phyloP scores from a whole-genome alignment of 2,329 filamentous ascomycete genomes.

The Tolypocladium capitatum region DNA sequence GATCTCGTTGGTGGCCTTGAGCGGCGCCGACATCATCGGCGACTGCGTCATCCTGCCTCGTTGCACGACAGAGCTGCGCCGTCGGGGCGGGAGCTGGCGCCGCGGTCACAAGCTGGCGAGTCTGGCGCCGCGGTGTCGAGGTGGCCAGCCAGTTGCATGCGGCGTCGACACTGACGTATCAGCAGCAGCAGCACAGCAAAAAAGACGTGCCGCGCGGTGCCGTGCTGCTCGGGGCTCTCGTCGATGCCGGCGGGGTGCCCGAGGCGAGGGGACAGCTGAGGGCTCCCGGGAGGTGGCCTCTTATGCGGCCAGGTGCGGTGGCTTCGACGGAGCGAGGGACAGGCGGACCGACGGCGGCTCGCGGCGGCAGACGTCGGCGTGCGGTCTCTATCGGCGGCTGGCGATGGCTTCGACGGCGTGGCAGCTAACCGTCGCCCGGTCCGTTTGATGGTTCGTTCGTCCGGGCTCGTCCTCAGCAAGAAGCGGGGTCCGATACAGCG shows the following conservation, averaged over 20 bases:
- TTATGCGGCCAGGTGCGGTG: conserved; percentile 16
- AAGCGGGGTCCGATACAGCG: neutral
- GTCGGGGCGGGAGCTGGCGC: neutral
- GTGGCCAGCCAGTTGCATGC: conserved; percentile 5
- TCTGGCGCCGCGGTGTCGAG: neutral
- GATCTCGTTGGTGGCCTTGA: conserved; percentile 93
- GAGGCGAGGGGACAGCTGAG: neutral
- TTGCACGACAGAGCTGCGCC: conserved; percentile 1
- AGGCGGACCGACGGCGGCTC: neutral
- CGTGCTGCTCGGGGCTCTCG: neutral
- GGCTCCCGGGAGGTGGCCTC: conserved; percentile 12
- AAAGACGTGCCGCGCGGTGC: conserved; percentile 1
- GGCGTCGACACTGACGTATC: neutral
- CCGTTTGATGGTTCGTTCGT: neutral
- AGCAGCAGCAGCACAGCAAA: conserved; percentile 1
- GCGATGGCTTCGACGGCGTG: neutral
- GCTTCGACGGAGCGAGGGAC: neutral
- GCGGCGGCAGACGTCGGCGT: neutral
- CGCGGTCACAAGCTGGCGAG: neutral
- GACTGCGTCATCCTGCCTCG: conserved; percentile 56
- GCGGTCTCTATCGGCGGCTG: neutral
- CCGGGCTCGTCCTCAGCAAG: neutral
- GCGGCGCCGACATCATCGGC: conserved; percentile 88
- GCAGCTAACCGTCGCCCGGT: neutral
- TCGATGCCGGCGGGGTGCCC: neutral